phyloP scores from a whole-genome alignment of 495 filamentous ascomycete genomes.

The Jackrogersella minutella region DNA sequence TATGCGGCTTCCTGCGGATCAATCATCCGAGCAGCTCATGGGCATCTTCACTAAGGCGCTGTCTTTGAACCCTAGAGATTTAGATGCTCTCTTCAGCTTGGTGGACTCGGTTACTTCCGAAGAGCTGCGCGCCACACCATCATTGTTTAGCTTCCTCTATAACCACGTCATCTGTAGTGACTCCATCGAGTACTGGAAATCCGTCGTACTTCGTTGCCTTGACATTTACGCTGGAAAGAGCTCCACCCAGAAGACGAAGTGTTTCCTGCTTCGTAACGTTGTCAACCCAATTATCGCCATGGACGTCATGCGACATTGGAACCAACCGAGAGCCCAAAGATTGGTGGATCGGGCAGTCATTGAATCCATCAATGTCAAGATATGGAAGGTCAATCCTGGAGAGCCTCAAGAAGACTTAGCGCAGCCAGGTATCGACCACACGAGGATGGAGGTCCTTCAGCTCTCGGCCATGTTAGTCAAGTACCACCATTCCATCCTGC shows the following conservation, averaged over 20 bases:
- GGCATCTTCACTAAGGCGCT: conserved; percentile 82
- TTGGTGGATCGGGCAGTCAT: conserved; percentile 89
- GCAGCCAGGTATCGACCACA: conserved; percentile 91
- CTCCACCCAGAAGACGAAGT: conserved; percentile 86
- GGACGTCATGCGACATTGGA: conserved; percentile 83
- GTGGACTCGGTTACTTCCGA: conserved; percentile 85
- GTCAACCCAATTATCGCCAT: conserved; percentile 97
- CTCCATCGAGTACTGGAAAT: conserved; percentile 88
- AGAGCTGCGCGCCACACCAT: conserved; percentile 78
- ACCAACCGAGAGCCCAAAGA: conserved; percentile 67
- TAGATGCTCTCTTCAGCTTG: conserved; percentile 85
- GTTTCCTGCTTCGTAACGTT: conserved; percentile 88
- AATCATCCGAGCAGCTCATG: conserved; percentile 90
- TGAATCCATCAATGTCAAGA: conserved; percentile 88
- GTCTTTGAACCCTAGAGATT: conserved; percentile 73
- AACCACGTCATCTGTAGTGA: conserved; percentile 80
- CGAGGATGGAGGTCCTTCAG: conserved; percentile 93
- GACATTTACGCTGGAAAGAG: conserved; percentile 83
- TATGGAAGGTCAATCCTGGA: conserved; percentile 88
- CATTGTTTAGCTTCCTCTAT: conserved; percentile 85
- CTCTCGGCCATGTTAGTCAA: conserved; percentile 94
- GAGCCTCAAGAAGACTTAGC: conserved; percentile 86
- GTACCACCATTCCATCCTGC: conserved; percentile 82
- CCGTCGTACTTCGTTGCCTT: conserved; percentile 82
- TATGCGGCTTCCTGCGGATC: conserved; percentile 85